Percentiles rank a stretch among this genome's conserved stretches.
Conservation (phyloP, 371 early-diverging fungal genomes). For the Mortierella sp. region DNA sequence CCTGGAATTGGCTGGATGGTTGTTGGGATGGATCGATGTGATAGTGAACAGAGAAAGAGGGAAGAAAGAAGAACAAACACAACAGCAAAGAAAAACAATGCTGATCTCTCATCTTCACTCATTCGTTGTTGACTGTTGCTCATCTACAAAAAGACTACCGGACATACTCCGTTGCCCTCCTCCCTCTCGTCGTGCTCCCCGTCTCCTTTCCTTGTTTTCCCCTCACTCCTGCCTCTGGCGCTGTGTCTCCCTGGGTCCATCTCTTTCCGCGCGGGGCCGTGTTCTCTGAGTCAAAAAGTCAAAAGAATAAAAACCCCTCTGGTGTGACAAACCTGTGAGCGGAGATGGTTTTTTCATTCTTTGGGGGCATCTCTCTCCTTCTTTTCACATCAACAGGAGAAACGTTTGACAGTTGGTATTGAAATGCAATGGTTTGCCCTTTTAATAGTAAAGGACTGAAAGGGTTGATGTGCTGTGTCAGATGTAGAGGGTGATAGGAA, state of each 20-base stretch:
- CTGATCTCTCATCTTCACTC: not conserved
- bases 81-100: not conserved
- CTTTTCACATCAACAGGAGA: not conserved
- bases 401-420: not conserved
- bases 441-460: not conserved
- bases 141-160: not conserved
- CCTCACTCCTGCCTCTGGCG: not conserved
- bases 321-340: not conserved
- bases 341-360: not conserved
- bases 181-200: not conserved
- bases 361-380: not conserved
- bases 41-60: no score
- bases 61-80: not conserved
- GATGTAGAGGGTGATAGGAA: constrained; percentile 8
- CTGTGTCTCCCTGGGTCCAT: constrained; percentile 6
- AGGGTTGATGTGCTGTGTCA: not conserved
- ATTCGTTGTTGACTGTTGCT: not conserved
- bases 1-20: no score
- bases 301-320: not conserved
- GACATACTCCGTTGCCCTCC: not conserved
- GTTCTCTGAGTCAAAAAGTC: constrained; percentile 4
- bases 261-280: not conserved
- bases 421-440: constrained; percentile 7
- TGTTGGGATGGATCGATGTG: not conserved
- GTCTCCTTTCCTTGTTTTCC: not conserved